Conservation (phyloP, 129 eudicot species). For the Artemisia argyi region DNA sequence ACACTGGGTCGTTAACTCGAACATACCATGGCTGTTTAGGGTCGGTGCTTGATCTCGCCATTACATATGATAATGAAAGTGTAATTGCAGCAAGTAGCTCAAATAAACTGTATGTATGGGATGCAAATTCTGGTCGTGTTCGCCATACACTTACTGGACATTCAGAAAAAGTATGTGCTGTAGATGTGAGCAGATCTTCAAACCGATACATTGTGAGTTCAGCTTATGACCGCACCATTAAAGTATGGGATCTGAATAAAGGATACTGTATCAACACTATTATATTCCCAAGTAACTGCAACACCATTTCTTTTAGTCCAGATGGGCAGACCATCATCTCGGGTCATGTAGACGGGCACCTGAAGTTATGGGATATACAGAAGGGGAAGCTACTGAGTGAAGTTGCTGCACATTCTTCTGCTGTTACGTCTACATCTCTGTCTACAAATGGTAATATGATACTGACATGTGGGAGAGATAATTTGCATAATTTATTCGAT, state of each 20-base stretch:
- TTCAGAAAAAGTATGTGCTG: slow-evolving; percentile 74
- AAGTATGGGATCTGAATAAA: slow-evolving; percentile 75
- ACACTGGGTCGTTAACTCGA: slow-evolving; percentile 48
- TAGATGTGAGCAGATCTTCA: slow-evolving; percentile 64
- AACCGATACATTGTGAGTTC: slow-evolving; percentile 65
- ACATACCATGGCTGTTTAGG: slow-evolving; percentile 67
- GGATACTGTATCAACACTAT: slow-evolving; percentile 72
- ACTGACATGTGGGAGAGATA: slow-evolving; percentile 81
- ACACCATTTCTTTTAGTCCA: slow-evolving; percentile 54
- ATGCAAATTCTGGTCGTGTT: slow-evolving; percentile 56
- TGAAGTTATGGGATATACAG: slow-evolving; percentile 71
- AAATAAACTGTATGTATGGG: slow-evolving; percentile 67
- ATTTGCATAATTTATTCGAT: slow-evolving; percentile 75
- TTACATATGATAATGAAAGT: slow-evolving; percentile 57
- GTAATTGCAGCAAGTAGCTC: slow-evolving; percentile 74
- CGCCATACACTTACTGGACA: slow-evolving; percentile 82
- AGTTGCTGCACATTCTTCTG: slow-evolving; percentile 73
- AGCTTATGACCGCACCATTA: slow-evolving; percentile 77
- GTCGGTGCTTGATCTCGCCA: slow-evolving; percentile 69
- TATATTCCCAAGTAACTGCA: slow-evolving; percentile 74
- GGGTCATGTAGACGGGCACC: slow-evolving; percentile 80
- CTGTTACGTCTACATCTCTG: slow-evolving; percentile 61
- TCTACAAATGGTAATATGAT: slow-evolving; percentile 64
- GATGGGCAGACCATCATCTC: slow-evolving; percentile 75
- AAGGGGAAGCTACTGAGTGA: slow-evolving; percentile 71